Evolutionary conservation across 768 basidiomycete genomes (phyloP).

Genomic region (Leucocoprinus sp.): DNA sequence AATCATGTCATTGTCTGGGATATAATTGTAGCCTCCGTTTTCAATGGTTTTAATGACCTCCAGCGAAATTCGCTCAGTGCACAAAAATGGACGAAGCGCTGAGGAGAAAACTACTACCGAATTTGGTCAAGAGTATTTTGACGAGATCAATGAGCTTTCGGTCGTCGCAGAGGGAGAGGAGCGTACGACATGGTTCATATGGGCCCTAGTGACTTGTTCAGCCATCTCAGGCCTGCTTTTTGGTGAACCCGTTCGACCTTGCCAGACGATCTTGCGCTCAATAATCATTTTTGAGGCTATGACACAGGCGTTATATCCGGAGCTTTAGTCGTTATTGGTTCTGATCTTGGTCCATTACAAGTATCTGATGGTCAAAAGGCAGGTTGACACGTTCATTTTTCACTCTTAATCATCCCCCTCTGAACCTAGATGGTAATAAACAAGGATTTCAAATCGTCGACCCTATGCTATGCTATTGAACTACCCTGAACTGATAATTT

Average conservation of each 20-base stretch:
- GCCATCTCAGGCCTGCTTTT: conserved; percentile 72
- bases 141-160: conserved; percentile 51
- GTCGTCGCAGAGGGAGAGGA: conserved; percentile 62
- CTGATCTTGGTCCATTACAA: conserved; percentile 50
- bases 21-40: too few relatives aligned
- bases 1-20: neutral
- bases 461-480: too few relatives aligned
- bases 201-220: conserved; percentile 66
- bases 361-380: conserved; percentile 63
- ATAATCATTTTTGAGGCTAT: conserved; percentile 54
- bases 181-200: conserved; percentile 63
- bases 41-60: too few relatives aligned
- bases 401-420: neutral
- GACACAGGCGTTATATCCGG: conserved; percentile 80
- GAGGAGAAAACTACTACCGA: neutral
- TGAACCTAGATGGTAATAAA: neutral
- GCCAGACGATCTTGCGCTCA: neutral
- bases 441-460: too few relatives aligned
- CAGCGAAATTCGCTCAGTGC: too few relatives aligned
- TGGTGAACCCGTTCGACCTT: conserved; percentile 33
- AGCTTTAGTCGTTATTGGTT: conserved; percentile 65
- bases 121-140: conserved; percentile 21
- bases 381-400: neutral
- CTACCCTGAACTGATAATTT: too few relatives aligned
- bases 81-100: conserved; percentile 1